Conservation (phyloP, 2,329 filamentous ascomycete species). For the Polytolypa hystricis region DNA sequence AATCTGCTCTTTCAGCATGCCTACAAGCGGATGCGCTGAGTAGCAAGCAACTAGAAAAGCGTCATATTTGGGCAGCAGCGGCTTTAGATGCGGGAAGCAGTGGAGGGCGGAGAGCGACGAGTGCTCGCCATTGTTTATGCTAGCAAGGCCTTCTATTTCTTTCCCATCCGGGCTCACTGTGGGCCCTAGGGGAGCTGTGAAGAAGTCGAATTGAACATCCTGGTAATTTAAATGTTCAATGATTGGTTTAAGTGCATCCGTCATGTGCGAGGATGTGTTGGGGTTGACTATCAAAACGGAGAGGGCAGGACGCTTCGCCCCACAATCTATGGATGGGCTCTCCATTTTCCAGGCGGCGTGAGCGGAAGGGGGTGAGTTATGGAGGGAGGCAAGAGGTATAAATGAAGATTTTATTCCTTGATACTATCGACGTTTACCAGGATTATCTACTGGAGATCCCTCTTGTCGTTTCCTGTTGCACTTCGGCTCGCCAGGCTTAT, state of each 20-base stretch:
- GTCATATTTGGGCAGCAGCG: constrained; percentile 41
- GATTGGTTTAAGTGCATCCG: constrained; percentile 31
- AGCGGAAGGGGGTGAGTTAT: no score
- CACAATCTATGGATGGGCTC: no score
- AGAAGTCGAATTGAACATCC: constrained; percentile 29
- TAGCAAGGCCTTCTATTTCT: constrained; percentile 46
- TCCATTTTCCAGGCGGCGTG: no score
- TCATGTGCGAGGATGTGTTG: constrained; percentile 36
- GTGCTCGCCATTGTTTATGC: constrained; percentile 67
- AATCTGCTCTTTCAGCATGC: constrained; percentile 40
- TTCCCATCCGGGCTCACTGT: constrained; percentile 20
- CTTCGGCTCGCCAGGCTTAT: no score
- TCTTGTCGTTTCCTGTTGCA: no score
- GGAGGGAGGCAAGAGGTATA: no score
- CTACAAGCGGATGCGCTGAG: constrained; percentile 69
- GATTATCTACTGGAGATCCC: no score
- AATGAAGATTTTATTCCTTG: no score
- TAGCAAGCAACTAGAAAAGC: constrained; percentile 80
- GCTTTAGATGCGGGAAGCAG: constrained; percentile 47
- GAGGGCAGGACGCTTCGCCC: no score
- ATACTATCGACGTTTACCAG: no score
- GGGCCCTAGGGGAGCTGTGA: constrained; percentile 25
- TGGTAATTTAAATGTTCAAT: constrained; percentile 25
- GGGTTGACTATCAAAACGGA: constrained; percentile 35
- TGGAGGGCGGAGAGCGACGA: constrained; percentile 51